Evolutionary conservation across 2,329 filamentous ascomycete genomes (phyloP), one percentile per base, ranked within the genome.

Genomic region (Aspergillus sclerotialis): DNA sequence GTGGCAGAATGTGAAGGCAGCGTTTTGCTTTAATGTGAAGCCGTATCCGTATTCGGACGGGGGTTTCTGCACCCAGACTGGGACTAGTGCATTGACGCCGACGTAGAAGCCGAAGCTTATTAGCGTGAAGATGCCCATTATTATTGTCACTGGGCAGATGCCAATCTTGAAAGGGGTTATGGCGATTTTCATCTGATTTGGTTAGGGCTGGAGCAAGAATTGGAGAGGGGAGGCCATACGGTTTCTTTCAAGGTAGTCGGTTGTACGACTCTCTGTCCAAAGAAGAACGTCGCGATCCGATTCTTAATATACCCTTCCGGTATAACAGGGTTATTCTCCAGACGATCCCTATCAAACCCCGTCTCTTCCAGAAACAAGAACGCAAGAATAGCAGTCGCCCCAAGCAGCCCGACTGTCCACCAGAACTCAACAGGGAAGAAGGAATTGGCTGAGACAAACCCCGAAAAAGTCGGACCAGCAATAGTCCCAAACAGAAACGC

Each of bases 351-450:
- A 12, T 56, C 48, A 27, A 53, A 67, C 1, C 51, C 49, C 1
- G 63, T 67, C 28, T 67, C 63, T 39, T 67, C 60, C 6, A 65
- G 48, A 28, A 63, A 60, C 15, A 56, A 28, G 27, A 67, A 56
- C 11, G 60, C 54, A 1, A 56, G 38, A 4, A 67, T 43, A 12
- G 58, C 44, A 2, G 58, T 48, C 21, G 57, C 48, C 0, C 53
- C 60, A 2, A 60, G 44, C 2, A 65, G 38, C 4, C 52, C 61
- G n/a, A 66, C 52, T 1, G 58, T 61, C 61, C 64, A 68, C 64
- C 65, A 68, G 42, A 63, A 68, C 31, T 62, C 56, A 2, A 60
- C 42, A 1, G 56, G 54, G 52, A 62, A 68, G 12, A 56, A 54
- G 0, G 38, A 43, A 7, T 53, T 46, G 0, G 55, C 52, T 2